Conservation (phyloP, 192 early-diverging fungal species). For the Coemansia sp. region DNA sequence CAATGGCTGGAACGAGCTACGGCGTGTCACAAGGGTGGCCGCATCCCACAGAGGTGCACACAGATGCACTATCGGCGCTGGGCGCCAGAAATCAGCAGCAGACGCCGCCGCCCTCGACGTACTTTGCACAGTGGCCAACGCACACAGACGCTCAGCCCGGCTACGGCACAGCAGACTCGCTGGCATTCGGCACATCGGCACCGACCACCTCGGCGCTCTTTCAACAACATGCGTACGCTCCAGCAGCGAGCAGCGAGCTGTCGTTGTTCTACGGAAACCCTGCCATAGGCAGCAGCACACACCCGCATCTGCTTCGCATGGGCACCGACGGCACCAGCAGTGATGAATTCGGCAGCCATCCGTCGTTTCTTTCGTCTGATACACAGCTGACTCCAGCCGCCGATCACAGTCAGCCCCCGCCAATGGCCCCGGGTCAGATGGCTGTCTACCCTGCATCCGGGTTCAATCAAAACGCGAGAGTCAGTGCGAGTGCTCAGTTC, state of each 20-base stretch:
- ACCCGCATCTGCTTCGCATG: neutral
- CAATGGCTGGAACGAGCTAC: neutral
- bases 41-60: neutral
- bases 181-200: neutral
- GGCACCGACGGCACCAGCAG: neutral
- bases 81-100: neutral
- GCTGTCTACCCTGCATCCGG: neutral
- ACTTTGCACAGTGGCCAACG: neutral
- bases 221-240: neutral
- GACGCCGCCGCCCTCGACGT: neutral
- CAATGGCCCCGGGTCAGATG: neutral
- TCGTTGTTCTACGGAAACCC: neutral
- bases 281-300: neutral
- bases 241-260: neutral
- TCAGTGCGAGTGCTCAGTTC: neutral
- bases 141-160: neutral
- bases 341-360: neutral
- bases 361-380: neutral
- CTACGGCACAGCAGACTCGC: neutral
- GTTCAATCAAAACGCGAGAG: neutral
- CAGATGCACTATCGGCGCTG: neutral
- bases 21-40: neutral
- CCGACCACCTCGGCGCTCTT: neutral
- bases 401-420: neutral
- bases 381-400: conserved; percentile 1